These are phyloP conservation scores for Pholiota conissans DNA, from an alignment of 768 basidiomycete species.

Conservation along the genomic window DNA sequence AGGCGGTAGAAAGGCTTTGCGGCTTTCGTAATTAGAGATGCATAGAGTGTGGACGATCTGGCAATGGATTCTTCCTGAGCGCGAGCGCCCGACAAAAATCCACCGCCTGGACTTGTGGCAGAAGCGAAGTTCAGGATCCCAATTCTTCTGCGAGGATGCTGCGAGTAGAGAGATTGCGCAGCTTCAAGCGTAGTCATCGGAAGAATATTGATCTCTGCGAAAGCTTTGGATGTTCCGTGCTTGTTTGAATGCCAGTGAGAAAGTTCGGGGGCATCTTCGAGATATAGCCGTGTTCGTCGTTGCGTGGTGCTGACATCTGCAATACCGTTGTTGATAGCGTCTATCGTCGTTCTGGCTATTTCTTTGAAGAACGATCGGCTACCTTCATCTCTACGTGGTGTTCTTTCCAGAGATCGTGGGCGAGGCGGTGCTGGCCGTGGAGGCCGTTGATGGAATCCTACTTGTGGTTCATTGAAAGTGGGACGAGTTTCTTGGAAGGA, in stretches of 20 bases:
- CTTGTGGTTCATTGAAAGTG: not conserved
- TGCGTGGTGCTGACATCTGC: slow-evolving; percentile 24
- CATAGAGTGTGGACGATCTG: slow-evolving; percentile 65
- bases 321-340: slow-evolving; percentile 19
- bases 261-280: slow-evolving; percentile 50
- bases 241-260: slow-evolving; percentile 20
- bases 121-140: slow-evolving; percentile 77
- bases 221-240: slow-evolving; percentile 1
- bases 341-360: slow-evolving; percentile 16
- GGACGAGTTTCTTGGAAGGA: not conserved
- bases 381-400: not conserved
- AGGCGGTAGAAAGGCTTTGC: slow-evolving; percentile 57
- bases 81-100: slow-evolving; percentile 62
- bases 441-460: not conserved
- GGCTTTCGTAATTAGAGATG: slow-evolving; percentile 51
- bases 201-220: slow-evolving; percentile 40
- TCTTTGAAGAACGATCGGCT: slow-evolving; percentile 14
- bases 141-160: slow-evolving; percentile 28
- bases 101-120: slow-evolving; percentile 67
- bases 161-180: slow-evolving; percentile 36
- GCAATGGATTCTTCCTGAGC: slow-evolving; percentile 69
- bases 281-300: slow-evolving; percentile 53
- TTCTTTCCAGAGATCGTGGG: not conserved
- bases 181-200: slow-evolving; percentile 65
- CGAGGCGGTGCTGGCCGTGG: not conserved